Evolutionary conservation across 441 rosid species (phyloP), one percentile per base, ranked within the genome.

Genomic region (Erysimum pusillum): DNA sequence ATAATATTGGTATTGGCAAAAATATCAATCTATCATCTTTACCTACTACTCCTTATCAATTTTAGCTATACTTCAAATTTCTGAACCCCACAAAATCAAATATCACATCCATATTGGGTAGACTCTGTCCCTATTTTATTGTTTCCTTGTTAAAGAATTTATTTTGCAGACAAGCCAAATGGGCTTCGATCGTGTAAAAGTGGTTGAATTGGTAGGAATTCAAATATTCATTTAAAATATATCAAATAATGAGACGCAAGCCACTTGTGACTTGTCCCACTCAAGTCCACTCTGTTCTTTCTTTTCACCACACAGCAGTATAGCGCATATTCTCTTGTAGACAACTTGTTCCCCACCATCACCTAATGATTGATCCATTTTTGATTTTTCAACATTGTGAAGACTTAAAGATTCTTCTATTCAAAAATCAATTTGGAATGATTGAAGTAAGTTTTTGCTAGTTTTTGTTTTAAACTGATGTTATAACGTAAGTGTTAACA

Each of bases 301-400:
- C 25, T 39, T 12, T 45, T 52, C 62, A 52, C 54, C 63, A 52
- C 34, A 63, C 32, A 62, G 39, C 54, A 62, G 8, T 4, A 34
- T 34, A 48, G 10, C 28, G 17, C 36, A 49, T 15, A 71, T 61
- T 51, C 75, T 48, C 17, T 14, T 58, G 7, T 28, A 44, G 53
- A 63, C 71, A 64, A 73, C 77, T 73, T 52, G 61, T 52, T 63
- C 62, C 36, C 53, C 44, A 62, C 61, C 42, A 49, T 25, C 38
- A 22, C 60, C 38, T 42, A 70, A 14, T 59, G 5, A 71, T 35
- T 7, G 31, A 60, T 12, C 4, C 52, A n/a, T 63, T 63, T 13
- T 36, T 20, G n/a, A n/a, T n/a, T n/a, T n/a, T n/a, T 12, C 28
- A 28, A 28, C 12, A n/a, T 34, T 34, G 1, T 34, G 13, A 58